These are phyloP conservation scores for Metschnikowia kofuensis DNA, from an alignment of 805 yeast genomes.

Conservation along the genomic window DNA sequence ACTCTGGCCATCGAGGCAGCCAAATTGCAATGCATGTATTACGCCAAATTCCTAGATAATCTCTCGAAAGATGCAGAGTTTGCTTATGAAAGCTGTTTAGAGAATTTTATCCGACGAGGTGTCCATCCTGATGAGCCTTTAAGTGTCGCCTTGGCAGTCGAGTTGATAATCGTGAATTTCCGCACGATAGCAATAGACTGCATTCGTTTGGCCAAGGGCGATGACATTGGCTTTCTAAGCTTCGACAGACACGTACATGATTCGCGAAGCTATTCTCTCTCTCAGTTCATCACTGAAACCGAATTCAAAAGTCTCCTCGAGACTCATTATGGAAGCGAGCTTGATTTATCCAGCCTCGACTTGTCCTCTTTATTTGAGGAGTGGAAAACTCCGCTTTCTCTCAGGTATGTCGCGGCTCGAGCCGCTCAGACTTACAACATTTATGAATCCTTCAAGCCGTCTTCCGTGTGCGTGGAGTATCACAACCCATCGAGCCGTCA, in stretches of 20 bases:
- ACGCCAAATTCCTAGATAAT: slow-evolving; percentile 41
- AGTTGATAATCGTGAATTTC: slow-evolving; percentile 36
- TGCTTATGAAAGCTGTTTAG: slow-evolving; percentile 42
- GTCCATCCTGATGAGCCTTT: slow-evolving; percentile 50
- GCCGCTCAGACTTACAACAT: slow-evolving; percentile 44
- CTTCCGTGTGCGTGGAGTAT: slow-evolving; percentile 52
- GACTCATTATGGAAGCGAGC: slow-evolving; percentile 13
- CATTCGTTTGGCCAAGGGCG: slow-evolving; percentile 44
- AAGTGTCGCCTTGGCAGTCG: slow-evolving; percentile 36
- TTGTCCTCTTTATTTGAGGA: slow-evolving; percentile 27
- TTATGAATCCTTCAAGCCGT: slow-evolving; percentile 34
- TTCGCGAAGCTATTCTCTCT: slow-evolving; percentile 5
- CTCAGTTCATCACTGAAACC: slow-evolving; percentile 9
- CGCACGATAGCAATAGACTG: slow-evolving; percentile 42
- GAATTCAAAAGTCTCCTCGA: slow-evolving; percentile 10
- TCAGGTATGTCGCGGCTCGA: slow-evolving; percentile 55
- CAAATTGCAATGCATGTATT: slow-evolving; percentile 59
- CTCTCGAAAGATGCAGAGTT: slow-evolving; percentile 15
- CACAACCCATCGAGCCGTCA: slow-evolving; percentile 33
- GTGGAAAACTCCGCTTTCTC: slow-evolving; percentile 58
- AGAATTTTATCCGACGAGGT: slow-evolving; percentile 47
- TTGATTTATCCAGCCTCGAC: slow-evolving; percentile 21
- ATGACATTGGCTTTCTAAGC: slow-evolving; percentile 36
- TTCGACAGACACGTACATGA: slow-evolving; percentile 29
- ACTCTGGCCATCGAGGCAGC: slow-evolving; percentile 47